A percentile compares a stretch with the other conserved stretches of the same genome.
Conservation (phyloP, 2,329 filamentous ascomycete genomes). For the Colletotrichum tropicale region DNA sequence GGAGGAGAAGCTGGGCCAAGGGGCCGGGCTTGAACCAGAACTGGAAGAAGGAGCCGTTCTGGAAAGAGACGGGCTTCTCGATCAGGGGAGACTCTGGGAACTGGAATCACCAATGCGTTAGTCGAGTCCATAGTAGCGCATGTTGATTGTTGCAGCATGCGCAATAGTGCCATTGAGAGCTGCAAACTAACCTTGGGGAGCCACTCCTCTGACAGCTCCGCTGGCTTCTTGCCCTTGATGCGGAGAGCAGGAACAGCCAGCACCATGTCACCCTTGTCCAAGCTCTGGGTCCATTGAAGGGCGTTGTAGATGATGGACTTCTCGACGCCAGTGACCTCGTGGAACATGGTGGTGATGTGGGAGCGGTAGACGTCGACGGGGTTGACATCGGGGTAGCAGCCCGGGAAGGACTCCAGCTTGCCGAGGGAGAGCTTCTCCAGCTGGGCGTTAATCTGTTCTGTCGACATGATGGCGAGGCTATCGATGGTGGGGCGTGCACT, state of each 20-base stretch:
- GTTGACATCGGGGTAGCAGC: constrained; percentile 71
- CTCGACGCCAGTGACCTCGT: constrained; percentile 73
- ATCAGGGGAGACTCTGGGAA: constrained; percentile 79
- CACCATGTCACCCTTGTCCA: constrained; percentile 84
- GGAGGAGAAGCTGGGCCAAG: constrained; percentile 70
- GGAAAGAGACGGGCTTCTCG: constrained; percentile 66
- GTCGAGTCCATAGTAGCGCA: not conserved
- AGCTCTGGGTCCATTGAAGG: constrained; percentile 77
- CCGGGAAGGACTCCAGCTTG: constrained; percentile 50
- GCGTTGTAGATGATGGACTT: constrained; percentile 73
- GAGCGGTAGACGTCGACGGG: constrained; percentile 81
- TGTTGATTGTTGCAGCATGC: not conserved
- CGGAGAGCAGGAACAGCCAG: constrained; percentile 81
- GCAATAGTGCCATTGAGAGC: not conserved
- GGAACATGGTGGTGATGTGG: constrained; percentile 73
- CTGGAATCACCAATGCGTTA: constrained; percentile 36
- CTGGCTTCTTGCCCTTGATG: constrained; percentile 72
- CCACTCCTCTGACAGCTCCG: constrained; percentile 67
- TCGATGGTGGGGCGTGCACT: not conserved
- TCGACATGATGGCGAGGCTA: constrained; percentile 25
- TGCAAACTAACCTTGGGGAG: constrained; percentile 54
- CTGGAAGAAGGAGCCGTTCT: constrained; percentile 68
- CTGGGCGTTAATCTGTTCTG: constrained; percentile 33
- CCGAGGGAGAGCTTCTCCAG: constrained; percentile 39
- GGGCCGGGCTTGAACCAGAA: constrained; percentile 81